Percentiles rank a stretch among this genome's conserved stretches.
These are phyloP conservation scores for Suhomyces pyralidae DNA, from an alignment of 805 yeast species.

Conservation along the genomic window DNA sequence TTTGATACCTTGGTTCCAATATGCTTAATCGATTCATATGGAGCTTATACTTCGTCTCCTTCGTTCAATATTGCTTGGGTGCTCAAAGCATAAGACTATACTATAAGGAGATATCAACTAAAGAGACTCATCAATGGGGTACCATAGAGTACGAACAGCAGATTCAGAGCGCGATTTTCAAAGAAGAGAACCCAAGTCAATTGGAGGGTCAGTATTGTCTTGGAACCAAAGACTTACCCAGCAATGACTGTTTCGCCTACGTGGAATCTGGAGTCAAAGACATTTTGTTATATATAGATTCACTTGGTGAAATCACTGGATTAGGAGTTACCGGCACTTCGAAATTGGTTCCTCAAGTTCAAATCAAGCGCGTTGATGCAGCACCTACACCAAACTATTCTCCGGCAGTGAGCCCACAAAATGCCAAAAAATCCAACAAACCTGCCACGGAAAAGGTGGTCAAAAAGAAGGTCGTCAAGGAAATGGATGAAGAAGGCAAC, in stretches of 20 bases:
- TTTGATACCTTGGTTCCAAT: not conserved
- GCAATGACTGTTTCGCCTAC: conserved; percentile 32
- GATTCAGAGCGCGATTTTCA: conserved; percentile 8
- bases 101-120: not conserved
- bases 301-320: not conserved
- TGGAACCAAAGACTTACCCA: conserved; percentile 30
- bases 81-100: not conserved
- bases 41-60: not conserved
- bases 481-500: conserved; percentile 23
- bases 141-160: conserved; percentile 11
- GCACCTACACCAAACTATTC: conserved; percentile 31
- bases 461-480: conserved; percentile 16
- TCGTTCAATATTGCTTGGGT: not conserved
- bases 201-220: conserved; percentile 20
- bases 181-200: not conserved
- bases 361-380: conserved; percentile 1
- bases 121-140: conserved; percentile 11
- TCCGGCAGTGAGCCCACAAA: conserved; percentile 16
- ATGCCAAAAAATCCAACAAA: conserved; percentile 3
- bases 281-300: conserved; percentile 2
- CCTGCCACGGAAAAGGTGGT: conserved; percentile 12
- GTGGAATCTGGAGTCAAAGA: not conserved
- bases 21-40: not conserved
- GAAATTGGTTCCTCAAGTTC: conserved; percentile 3
- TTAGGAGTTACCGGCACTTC: not conserved